Evolutionary conservation across 2,329 filamentous ascomycete species (phyloP).

Genomic region (Verticillium albo-atrum): DNA sequence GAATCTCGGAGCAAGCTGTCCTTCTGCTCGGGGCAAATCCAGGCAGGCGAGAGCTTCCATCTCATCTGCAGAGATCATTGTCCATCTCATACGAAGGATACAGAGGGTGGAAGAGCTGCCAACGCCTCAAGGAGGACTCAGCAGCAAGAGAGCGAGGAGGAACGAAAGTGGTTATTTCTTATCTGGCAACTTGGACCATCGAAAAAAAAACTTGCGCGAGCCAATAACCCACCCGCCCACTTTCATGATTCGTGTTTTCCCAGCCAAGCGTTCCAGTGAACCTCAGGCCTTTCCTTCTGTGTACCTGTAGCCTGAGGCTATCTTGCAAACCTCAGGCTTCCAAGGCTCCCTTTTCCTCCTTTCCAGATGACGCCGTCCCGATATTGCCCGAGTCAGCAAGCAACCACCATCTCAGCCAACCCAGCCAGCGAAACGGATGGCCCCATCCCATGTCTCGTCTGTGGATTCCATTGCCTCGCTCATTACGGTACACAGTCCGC

Average conservation of each 20-base stretch:
- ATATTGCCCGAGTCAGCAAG: slow-evolving; percentile 1
- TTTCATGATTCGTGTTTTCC: slow-evolving; percentile 3
- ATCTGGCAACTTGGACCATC: not conserved
- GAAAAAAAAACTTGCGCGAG: not conserved
- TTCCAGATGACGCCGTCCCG: not conserved
- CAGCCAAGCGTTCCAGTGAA: slow-evolving; percentile 1
- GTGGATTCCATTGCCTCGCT: not conserved
- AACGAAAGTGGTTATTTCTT: not conserved
- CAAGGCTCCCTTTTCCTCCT: not conserved
- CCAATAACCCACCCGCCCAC: not conserved
- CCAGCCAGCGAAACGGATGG: not conserved
- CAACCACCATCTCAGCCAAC: not conserved
- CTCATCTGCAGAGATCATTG: too few species aligned
- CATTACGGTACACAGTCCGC: not conserved
- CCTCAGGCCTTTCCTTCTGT: slow-evolving; percentile 6
- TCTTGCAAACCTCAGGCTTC: slow-evolving; percentile 9
- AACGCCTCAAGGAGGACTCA: not conserved
- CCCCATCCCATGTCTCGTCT: not conserved
- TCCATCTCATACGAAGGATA: too few species aligned
- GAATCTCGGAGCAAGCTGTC: slow-evolving; percentile 10
- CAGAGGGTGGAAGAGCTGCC: too few species aligned
- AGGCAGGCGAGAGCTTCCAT: too few species aligned
- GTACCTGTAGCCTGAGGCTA: not conserved
- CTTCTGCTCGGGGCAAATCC: not conserved
- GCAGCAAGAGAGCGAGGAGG: not conserved